Base-by-base conservation (phyloP, 495 filamentous ascomycete genomes). In the Xylaria scruposa region DNA sequence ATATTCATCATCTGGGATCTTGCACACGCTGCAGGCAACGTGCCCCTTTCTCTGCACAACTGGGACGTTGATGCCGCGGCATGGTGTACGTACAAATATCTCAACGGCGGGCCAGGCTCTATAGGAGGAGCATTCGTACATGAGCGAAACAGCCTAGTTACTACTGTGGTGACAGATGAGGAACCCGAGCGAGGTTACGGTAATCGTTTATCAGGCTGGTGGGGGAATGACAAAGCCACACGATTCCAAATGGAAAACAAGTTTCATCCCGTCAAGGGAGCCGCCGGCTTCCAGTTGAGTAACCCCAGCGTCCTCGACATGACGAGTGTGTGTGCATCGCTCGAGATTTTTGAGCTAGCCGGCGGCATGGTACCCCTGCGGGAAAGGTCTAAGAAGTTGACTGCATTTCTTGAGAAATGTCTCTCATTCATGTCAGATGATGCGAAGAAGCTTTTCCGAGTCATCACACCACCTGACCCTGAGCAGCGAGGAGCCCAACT, bases 1-100 rank as follows among this genome's bases (percentile, higher is more conserved):
- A 93, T 99, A 68, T 83, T 92, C 44, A 89, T 97, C 47, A 93
- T 95, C 67, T 99, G 94, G 94, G 96, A 99, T 79, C 91, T 98
- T 70, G 96, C 96, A 4, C 96, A 99, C 81, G 96, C 95, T 12
- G 93, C 90, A 8, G 96, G 97, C 40, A 99, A 99, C 80, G 93
- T 98, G 5, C 88, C 91, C 13, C 83, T 98, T 17, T 81, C 85
- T 29, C 87, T 99, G 31, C 93, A 97, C 79, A 92, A 93, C 76
- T 98, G 97, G 97, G 88, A 94, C 67, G 95, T 98, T 36, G 96
- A 99, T 80, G 97, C 97, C 70, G 94, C 96, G 4, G 92, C 87
- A n/a, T 99, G 96, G 96, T 99, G 96, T 81, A 93, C 87, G 62
- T 99, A 99, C 85, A 99, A 99, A 82, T 99, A 99, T 78, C 86